These are phyloP conservation scores for Phallus indusiatus DNA, from an alignment of 768 basidiomycete species.

Conservation along the genomic window DNA sequence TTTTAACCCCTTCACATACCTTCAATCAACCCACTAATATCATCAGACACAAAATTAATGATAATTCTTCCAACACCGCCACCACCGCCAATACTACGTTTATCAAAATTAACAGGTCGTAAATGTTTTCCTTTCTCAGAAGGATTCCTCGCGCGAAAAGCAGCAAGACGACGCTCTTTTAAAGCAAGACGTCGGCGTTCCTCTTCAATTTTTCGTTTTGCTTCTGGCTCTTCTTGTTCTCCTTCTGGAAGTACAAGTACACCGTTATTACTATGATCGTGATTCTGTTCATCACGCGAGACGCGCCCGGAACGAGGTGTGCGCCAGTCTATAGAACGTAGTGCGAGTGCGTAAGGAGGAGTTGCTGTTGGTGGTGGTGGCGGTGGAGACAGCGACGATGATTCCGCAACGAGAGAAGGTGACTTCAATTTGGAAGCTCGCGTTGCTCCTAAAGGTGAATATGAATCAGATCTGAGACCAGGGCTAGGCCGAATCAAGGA, in stretches of 20 bases:
- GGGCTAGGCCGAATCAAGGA: not conserved
- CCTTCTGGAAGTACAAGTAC: conserved; percentile 11
- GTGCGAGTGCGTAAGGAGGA: not conserved
- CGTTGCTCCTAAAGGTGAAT: too few species aligned
- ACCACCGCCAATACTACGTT: conserved; percentile 22
- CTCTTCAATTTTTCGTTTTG: conserved; percentile 48
- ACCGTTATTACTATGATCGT: conserved; percentile 15
- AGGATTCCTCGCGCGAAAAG: conserved; percentile 37
- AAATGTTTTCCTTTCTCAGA: conserved; percentile 32
- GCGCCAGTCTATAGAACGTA: conserved; percentile 6
- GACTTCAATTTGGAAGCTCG: not conserved
- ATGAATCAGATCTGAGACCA: too few species aligned
- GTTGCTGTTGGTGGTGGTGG: not conserved
- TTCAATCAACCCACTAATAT: conserved; percentile 21
- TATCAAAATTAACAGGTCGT: conserved; percentile 55
- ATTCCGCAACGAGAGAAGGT: not conserved
- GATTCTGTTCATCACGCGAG: not conserved
- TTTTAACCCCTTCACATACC: not conserved
- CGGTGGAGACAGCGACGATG: not conserved
- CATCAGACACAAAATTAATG: conserved; percentile 44
- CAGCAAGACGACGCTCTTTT: conserved; percentile 58
- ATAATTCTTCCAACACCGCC: conserved; percentile 45
- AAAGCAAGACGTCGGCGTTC: not conserved
- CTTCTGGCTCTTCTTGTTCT: conserved; percentile 19
- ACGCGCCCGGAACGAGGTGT: not conserved